Conservation (phyloP, 1,284 basidiomycete genomes). For the Puccinia brachypodii region DNA sequence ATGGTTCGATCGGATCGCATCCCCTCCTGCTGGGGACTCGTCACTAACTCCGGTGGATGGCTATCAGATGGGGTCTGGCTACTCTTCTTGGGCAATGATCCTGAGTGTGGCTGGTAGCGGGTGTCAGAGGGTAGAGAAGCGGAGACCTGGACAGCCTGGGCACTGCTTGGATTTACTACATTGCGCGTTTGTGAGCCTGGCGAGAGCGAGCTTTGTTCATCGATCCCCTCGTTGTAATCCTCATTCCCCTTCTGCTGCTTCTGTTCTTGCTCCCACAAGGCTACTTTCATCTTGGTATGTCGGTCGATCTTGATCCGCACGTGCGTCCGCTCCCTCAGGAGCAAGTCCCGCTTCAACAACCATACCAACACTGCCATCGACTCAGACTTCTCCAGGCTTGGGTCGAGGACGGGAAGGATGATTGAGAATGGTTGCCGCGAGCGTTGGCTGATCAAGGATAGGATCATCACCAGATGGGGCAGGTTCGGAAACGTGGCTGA, state of each 20-base stretch:
- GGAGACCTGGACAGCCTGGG: neutral
- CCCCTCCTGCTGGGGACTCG: neutral
- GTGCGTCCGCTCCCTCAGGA: constrained; percentile 34
- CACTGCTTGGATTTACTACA: neutral
- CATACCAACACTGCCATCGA: constrained; percentile 40
- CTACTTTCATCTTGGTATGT: constrained; percentile 28
- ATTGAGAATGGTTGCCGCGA: constrained; percentile 28
- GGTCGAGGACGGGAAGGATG: constrained; percentile 32
- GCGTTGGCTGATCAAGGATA: constrained; percentile 38
- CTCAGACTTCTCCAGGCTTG: constrained; percentile 31
- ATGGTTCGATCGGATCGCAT: neutral
- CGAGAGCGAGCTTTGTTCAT: constrained; percentile 30
- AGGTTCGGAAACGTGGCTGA: constrained; percentile 31
- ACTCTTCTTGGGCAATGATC: neutral
- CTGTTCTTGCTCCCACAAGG: constrained; percentile 25
- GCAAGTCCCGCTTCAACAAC: constrained; percentile 38
- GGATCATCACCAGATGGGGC: constrained; percentile 32
- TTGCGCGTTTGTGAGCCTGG: constrained; percentile 13
- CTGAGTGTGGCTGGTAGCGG: neutral
- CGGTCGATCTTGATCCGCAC: constrained; percentile 40
- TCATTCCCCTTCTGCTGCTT: constrained; percentile 27
- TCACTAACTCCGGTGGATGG: neutral
- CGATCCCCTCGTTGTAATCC: constrained; percentile 8
- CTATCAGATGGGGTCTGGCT: neutral
- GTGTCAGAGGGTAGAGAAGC: constrained; percentile 1